Conservation (phyloP, 345 rosid species). For the Brassica napus region Da-Ae NC_063434.1:22409001-22409500, state of each 20-base stretch:
- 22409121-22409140: conserved; percentile 47
- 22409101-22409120: conserved; percentile 50
- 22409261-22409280: conserved; percentile 72
- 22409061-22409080: conserved; percentile 73
- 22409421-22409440: conserved; percentile 78
- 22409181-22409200: conserved; percentile 52
- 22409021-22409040: conserved; percentile 70
- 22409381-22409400: conserved; percentile 73
- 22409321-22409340: conserved; percentile 74
- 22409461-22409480: conserved; percentile 80
- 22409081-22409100: conserved; percentile 81
- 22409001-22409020: conserved; percentile 62
- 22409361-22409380: conserved; percentile 85
- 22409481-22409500: conserved; percentile 73
- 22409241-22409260: conserved; percentile 77
- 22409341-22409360: conserved; percentile 81
- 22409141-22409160: conserved; percentile 62
- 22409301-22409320: conserved; percentile 80
- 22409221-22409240: conserved; percentile 73
- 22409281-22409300: conserved; percentile 73
- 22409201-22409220: conserved; percentile 79
- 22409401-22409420: conserved; percentile 66
- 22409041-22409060: conserved; percentile 77
- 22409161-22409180: conserved; percentile 47
- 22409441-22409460: conserved; percentile 72